Evolutionary conservation across 1,284 basidiomycete genomes (phyloP), one percentile per base, ranked within the genome.

Genomic region (Vanrija sp.): DNA sequence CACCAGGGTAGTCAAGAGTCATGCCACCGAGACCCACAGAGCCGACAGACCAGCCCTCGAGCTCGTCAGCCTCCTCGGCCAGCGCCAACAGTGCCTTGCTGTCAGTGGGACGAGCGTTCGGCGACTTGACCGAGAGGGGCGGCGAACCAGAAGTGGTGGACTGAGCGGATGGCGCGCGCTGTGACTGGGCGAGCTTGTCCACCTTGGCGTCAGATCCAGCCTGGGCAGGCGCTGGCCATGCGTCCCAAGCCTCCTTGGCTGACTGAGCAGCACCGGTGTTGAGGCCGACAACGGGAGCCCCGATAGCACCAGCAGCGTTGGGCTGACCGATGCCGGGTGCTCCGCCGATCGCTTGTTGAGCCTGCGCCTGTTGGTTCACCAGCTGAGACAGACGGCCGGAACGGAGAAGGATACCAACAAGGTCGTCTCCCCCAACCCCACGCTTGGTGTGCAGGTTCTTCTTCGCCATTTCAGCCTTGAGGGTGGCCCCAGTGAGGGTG

Each of bases 401-500:
- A 46, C 72, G 58, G 26, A 73, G 52, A 23, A 69, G 66, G 58
- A 65, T 65, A 48, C 62, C 73, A 48, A 71, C 72, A 56, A 72
- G 60, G 65, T 78, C 76, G 34, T 78, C 76, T 15, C 78, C 73
- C 1, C 76, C 71, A 12, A 83, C 83, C n/a, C 88, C 87, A 42
- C 91, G 81, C 78, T 93, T 94, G 21, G 92, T 96, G 73, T 98
- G 95, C 45, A 98, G 76, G 71, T 98, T 98, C 83, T 98, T 98
- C 85, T 98, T 98, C 39, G 95, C 95, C 91, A 98, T 97, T 78
- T 98, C 96, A 16, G 95, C 95, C 76, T 98, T 98, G 50, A 98
- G 78, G 1, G 95, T 88, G 7, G 89, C 87, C 9, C 93, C 93
- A 65, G 92, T 92, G 72, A 98, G 89, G n/a, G 89, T 84, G 70